A percentile compares a stretch with the other conserved stretches of the same genome.
Conservation (phyloP, 306 rosid genomes). For the Medicago ruthenica region DNA sequence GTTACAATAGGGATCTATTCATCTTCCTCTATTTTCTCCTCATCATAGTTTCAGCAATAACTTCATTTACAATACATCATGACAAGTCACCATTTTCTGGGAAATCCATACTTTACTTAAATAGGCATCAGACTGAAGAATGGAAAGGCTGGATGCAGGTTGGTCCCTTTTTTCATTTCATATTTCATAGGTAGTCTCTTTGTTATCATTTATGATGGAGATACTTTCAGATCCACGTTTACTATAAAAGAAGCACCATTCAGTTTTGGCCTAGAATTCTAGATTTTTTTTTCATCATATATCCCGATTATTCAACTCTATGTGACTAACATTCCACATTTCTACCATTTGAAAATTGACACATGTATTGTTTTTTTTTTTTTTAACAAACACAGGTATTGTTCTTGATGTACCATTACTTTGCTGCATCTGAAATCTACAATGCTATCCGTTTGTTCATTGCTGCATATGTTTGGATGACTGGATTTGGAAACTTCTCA, state of each 20-base stretch:
- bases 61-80: slow-evolving; percentile 79
- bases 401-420: slow-evolving; percentile 96
- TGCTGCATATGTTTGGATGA: slow-evolving; percentile 98
- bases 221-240: slow-evolving; percentile 8
- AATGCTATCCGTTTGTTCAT: slow-evolving; percentile 83
- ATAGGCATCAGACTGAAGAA: slow-evolving; percentile 99
- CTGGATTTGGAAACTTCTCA: slow-evolving; percentile 97
- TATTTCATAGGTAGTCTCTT: slow-evolving; percentile 34
- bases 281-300: slow-evolving; percentile 27
- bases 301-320: slow-evolving; percentile 36
- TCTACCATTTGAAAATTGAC: slow-evolving; percentile 36
- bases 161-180: slow-evolving; percentile 43
- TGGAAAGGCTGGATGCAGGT: slow-evolving; percentile 99
- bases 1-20: slow-evolving; percentile 93
- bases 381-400: slow-evolving; percentile 60
- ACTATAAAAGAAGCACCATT: slow-evolving; percentile 20
- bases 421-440: slow-evolving; percentile 84
- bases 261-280: slow-evolving; percentile 22
- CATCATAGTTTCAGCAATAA: slow-evolving; percentile 84
- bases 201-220: slow-evolving; percentile 21
- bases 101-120: slow-evolving; percentile 84
- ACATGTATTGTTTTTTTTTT: slow-evolving; percentile 69
- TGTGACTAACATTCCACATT: slow-evolving; percentile 40
- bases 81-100: slow-evolving; percentile 90
- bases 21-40: slow-evolving; percentile 83